Conservation (phyloP, 306 rosid genomes). For the Delonix regia region DNA sequence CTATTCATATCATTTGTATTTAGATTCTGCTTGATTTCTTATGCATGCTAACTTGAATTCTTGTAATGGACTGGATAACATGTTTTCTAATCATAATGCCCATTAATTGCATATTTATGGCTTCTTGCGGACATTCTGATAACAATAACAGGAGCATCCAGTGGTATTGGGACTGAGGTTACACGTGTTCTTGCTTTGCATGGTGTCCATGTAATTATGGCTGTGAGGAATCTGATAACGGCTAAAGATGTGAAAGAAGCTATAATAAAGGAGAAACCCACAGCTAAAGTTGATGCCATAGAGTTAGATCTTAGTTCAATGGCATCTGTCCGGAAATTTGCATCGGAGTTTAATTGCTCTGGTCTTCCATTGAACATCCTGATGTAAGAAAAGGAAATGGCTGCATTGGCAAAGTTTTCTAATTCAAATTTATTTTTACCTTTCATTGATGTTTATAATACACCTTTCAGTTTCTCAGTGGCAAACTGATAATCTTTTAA, state of each 20-base stretch:
- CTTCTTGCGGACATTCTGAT: slow-evolving; percentile 31
- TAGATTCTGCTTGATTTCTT: slow-evolving; percentile 5
- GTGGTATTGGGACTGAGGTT: slow-evolving; percentile 87
- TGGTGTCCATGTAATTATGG: slow-evolving; percentile 87
- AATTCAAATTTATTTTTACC: neutral
- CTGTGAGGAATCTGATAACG: slow-evolving; percentile 64
- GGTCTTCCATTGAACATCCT: slow-evolving; percentile 73
- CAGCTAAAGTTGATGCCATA: slow-evolving; percentile 74
- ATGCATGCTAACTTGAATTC: slow-evolving; percentile 12
- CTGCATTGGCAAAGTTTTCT: neutral
- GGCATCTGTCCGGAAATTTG: slow-evolving; percentile 72
- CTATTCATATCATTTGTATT: neutral
- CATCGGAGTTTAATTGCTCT: slow-evolving; percentile 55
- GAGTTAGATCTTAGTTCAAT: slow-evolving; percentile 82
- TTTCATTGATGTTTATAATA: slow-evolving; percentile 1
- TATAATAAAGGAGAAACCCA: slow-evolving; percentile 65
- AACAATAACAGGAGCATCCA: slow-evolving; percentile 65
- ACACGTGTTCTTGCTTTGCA: slow-evolving; percentile 82
- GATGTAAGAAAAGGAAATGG: slow-evolving; percentile 57
- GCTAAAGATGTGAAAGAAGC: slow-evolving; percentile 54
- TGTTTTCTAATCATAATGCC: neutral
- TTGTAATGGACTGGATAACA: slow-evolving; percentile 5
- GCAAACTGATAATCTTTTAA: slow-evolving; percentile 26
- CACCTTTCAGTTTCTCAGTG: neutral
- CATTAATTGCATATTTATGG: slow-evolving; percentile 14